These are phyloP conservation scores for Xylaria nigripes DNA, from an alignment of 495 filamentous ascomycete genomes.

Conservation along the genomic window DNA sequence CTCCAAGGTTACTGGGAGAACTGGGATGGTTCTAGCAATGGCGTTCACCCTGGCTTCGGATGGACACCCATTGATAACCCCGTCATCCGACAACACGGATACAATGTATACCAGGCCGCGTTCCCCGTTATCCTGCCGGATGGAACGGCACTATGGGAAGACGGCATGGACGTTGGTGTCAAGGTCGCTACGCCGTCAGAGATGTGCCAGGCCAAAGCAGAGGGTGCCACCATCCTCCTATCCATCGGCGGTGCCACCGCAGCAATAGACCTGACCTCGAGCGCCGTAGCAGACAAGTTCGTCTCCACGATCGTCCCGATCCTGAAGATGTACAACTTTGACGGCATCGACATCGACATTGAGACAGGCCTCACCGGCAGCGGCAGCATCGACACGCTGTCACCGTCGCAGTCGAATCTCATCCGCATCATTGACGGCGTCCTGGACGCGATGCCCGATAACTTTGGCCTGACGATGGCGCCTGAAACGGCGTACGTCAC, in stretches of 20 bases:
- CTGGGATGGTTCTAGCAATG: conserved; percentile 21
- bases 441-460: conserved; percentile 16
- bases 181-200: conserved; percentile 11
- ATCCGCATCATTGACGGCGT: conserved; percentile 22
- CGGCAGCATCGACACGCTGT: conserved; percentile 14
- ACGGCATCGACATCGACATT: conserved; percentile 22
- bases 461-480: conserved; percentile 23
- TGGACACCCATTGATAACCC: conserved; percentile 14
- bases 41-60: conserved; percentile 16
- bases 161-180: conserved; percentile 14
- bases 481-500: conserved; percentile 21
- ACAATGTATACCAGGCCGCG: conserved; percentile 18
- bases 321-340: conserved; percentile 19
- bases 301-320: conserved; percentile 19
- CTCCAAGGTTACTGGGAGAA: conserved; percentile 23
- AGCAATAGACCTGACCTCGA: conserved; percentile 24
- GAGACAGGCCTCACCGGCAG: conserved; percentile 21
- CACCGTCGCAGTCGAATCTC: conserved; percentile 16
- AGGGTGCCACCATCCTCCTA: conserved; percentile 41
- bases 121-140: conserved; percentile 19
- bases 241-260: conserved; percentile 48
- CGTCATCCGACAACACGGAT: conserved; percentile 8
- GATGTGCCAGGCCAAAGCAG: conserved; percentile 19
- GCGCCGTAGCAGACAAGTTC: conserved; percentile 17
- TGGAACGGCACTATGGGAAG: conserved; percentile 15